Evolutionary conservation across 495 filamentous ascomycete genomes (phyloP).

Genomic region (Podospora conica): DNA sequence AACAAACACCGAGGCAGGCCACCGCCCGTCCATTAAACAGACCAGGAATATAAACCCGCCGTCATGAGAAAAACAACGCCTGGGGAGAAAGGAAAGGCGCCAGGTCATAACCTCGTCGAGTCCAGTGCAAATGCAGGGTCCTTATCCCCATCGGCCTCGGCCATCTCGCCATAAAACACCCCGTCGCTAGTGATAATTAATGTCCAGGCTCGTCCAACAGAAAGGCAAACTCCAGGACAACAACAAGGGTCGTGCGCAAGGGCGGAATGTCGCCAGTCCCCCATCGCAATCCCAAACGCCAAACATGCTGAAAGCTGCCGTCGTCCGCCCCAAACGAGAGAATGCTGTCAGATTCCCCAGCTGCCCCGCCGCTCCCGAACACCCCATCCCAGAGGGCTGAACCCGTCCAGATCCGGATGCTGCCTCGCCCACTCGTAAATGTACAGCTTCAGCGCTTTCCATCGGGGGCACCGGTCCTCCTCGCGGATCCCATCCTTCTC

Average conservation of each 20-base stretch:
- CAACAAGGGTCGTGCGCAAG: background rate
- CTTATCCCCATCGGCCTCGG: background rate
- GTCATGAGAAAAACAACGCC: background rate
- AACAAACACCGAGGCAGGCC: background rate
- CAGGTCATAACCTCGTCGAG: background rate
- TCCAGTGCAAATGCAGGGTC: background rate
- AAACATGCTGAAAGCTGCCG: background rate
- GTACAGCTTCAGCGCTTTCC: constrained; percentile 75
- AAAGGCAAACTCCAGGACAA: background rate
- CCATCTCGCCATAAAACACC: background rate
- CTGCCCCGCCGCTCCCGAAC: constrained; percentile 68
- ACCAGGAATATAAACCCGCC: background rate
- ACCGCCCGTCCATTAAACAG: background rate
- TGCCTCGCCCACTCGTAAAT: constrained; percentile 81
- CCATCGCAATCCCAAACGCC: background rate
- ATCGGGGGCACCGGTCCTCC: constrained; percentile 52
- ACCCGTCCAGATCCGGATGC: constrained; percentile 55
- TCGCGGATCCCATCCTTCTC: constrained; percentile 31
- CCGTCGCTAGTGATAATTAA: background rate
- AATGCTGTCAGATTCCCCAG: constrained; percentile 61
- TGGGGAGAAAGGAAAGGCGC: background rate
- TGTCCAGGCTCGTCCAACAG: background rate
- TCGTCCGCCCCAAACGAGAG: background rate
- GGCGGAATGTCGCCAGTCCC: background rate
- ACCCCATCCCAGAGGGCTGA: constrained; percentile 61